These are phyloP conservation scores for Buddleja alternifolia DNA, from an alignment of 257 asterid species.

Conservation along the genomic window DNA sequence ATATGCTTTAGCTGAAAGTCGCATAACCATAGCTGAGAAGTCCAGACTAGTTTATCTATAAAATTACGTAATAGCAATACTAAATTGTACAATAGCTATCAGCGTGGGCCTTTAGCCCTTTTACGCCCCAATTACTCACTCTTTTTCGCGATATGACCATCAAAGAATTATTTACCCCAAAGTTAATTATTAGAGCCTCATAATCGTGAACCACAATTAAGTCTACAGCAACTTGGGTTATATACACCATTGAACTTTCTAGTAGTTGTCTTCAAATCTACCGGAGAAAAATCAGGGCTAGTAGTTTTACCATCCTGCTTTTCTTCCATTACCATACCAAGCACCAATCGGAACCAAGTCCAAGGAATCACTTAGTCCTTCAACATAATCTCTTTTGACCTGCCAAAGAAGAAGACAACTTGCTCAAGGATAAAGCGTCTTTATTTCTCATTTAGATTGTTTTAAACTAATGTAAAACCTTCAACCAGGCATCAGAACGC, in stretches of 20 bases:
- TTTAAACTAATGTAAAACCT: constrained; percentile 49
- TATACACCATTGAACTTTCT: not conserved
- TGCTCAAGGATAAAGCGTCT: constrained; percentile 12
- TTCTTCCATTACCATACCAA: constrained; percentile 96
- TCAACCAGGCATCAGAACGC: constrained; percentile 94
- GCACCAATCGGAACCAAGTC: constrained; percentile 97
- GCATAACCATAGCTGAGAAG: constrained; percentile 6
- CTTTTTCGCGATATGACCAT: not conserved
- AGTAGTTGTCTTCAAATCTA: not conserved
- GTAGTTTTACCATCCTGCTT: constrained; percentile 82
- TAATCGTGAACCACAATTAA: constrained; percentile 9
- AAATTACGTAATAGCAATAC: not conserved
- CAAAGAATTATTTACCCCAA: not conserved
- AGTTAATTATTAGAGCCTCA: not conserved
- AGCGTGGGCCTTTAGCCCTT: not conserved
- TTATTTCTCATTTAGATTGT: constrained; percentile 22
- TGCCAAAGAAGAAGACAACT: constrained; percentile 36
- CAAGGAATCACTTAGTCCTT: constrained; percentile 82
- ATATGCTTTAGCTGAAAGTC: not conserved
- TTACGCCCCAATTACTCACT: not conserved
- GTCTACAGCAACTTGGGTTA: not conserved
- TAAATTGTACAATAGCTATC: constrained; percentile 14
- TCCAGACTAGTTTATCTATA: not conserved
- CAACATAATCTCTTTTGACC: constrained; percentile 89
- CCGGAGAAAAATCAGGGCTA: constrained; percentile 7